These are phyloP conservation scores for Macroventuria anomochaeta DNA, from an alignment of 2,329 filamentous ascomycete genomes.

Conservation along the genomic window DNA sequence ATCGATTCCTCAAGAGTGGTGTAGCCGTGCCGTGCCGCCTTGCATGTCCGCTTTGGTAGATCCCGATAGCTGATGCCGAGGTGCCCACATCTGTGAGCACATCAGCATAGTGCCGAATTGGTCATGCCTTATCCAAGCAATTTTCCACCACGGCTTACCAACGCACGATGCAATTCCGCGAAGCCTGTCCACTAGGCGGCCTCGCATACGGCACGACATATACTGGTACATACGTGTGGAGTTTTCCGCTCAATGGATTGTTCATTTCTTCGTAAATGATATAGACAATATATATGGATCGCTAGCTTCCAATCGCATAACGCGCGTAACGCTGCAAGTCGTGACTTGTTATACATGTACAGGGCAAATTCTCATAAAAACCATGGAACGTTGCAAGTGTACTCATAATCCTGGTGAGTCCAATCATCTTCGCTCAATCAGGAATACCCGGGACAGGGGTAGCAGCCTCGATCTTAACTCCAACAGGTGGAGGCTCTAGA, in stretches of 20 bases:
- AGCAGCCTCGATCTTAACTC: conserved; percentile 15
- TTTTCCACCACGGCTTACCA: conserved; percentile 4
- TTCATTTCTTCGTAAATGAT: not conserved
- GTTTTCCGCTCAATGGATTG: too few species aligned
- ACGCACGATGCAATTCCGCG: not conserved
- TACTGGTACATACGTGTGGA: too few species aligned
- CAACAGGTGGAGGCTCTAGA: conserved; percentile 7
- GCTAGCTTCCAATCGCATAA: not conserved
- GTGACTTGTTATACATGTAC: conserved; percentile 3
- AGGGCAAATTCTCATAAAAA: not conserved
- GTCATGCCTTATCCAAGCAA: conserved; percentile 1
- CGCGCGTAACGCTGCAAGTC: conserved; percentile 1
- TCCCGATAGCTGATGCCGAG: conserved; percentile 14
- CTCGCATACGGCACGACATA: too few species aligned
- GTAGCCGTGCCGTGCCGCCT: conserved; percentile 11
- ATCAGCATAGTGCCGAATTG: conserved; percentile 15
- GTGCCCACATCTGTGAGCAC: conserved; percentile 1
- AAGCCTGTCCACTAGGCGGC: too few species aligned
- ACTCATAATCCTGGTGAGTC: not conserved
- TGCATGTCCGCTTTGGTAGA: conserved; percentile 4
- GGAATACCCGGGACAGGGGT: conserved; percentile 10
- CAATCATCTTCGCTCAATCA: not conserved
- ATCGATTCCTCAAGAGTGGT: conserved; percentile 4
- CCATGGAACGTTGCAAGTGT: too few species aligned
- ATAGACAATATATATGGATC: conserved; percentile 5